Base-by-base conservation (phyloP, 129 eudicot genomes). In the Heracleum sosnowskyi region DNA sequence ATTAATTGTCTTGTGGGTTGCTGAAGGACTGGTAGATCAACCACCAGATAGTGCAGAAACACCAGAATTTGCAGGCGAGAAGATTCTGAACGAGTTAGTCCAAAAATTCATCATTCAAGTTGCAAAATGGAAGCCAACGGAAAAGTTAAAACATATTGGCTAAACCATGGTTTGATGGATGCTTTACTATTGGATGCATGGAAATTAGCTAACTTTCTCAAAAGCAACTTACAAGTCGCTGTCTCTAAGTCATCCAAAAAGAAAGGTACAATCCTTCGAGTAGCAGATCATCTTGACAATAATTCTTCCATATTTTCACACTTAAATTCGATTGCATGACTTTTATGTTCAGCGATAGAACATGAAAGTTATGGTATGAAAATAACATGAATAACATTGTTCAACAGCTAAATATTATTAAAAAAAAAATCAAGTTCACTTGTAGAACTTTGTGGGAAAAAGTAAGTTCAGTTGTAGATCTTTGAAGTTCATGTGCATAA, bases 1-100 rank as follows among this genome's bases (percentile, higher is more conserved):
- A 26, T 11, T 79, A 42, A 71, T 79, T 22, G 77, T 60, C 16
- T 40, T 35, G 15, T 79, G 82, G 82, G 69, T 72, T 73, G 82
- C 78, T n/a, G 82, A 79, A 35, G 82, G 76, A 44, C 24, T 49
- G 7, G 72, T 79, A 18, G 15, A 73, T 17, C 76, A 37, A 51
- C 4, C 57, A 39, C 39, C 40, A 37, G 46, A 39, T 24, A 72
- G 64, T 28, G 29, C 36, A 5, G 70, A 72, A 70, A 46, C 77
- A 22, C 69, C 70, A 12, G 82, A 79, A 53, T 6, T 20, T 1
- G 39, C 60, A 6, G 68, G 71, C 2, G 51, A 70, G 71, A 46
- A 53, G 47, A 22, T 24, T 51, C 33, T 79, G 22, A 69, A 55
- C 31, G 82, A 79, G 41, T 64, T 79, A 4, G 53, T 72, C 24